Evolutionary conservation across 208 protist genomes (phyloP), one percentile per base, ranked within the genome.

Genomic region (Phytomonas serpens): DNA sequence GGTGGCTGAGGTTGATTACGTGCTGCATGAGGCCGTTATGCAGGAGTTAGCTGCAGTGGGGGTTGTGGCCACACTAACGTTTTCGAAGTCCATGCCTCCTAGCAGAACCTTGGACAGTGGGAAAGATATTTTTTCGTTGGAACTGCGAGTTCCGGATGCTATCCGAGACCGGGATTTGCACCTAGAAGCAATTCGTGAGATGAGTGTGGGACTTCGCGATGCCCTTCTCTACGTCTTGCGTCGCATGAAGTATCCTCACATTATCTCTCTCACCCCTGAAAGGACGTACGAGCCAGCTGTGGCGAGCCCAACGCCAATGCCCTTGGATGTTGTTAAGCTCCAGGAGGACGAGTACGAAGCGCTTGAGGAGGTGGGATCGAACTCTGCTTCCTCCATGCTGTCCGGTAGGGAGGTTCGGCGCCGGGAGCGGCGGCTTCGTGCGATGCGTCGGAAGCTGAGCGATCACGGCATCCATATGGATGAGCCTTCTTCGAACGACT

Each of bases 141-240:
- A 34, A 9, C 69, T 84, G 2, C 51, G 37, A n/a, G 78, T 79
- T 4, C 77, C 82, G 0, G 52, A 34, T 0, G 67, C 67, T 47
- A 72, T 82, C 33, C 78, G 77, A 14, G 80, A 78, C 37, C 57
- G 67, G 16, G 37, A 30, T 31, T 67, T 72, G 42, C 80, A 85
- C 66, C 31, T 66, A 7, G 73, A 68, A 7, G 76, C 81, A 13
- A 40, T 84, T 32, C 66, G 47, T 32, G 85, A 87, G 74, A 71
- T 72, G 74, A 70, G 78, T 32, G 80, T 87, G 10, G 82, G 73
- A 7, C 76, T 93, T 36, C 75, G 79, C 0, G 88, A 93, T 71
- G 88, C 83, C 7, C 72, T 93, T 36, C 72, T 77, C 0, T 90
- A 86, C 64, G 70, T 89, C 51, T 73, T 77, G 19, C 88, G 83